phyloP scores from a whole-genome alignment of 192 early-diverging fungal genomes.

The Dispira parvispora region DNA sequence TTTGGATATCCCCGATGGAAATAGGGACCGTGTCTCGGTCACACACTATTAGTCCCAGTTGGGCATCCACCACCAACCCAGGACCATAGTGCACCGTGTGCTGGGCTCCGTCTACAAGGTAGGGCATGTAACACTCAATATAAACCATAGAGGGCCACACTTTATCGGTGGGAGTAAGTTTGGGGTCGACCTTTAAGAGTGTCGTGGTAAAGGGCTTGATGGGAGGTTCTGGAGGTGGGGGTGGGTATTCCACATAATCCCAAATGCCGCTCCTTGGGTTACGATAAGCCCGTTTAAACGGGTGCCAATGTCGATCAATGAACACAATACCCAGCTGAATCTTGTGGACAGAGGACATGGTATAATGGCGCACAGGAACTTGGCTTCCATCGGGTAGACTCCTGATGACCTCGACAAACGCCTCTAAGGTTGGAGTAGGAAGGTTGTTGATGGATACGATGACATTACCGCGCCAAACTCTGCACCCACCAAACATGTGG shows the following conservation, averaged over 20 bases:
- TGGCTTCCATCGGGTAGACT: constrained; percentile 57
- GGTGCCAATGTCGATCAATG: constrained; percentile 76
- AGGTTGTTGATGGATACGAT: constrained; percentile 52
- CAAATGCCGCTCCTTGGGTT: constrained; percentile 66
- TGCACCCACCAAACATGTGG: constrained; percentile 49
- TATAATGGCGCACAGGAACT: constrained; percentile 51
- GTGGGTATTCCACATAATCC: constrained; percentile 54
- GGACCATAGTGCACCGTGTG: constrained; percentile 51
- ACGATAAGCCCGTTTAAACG: constrained; percentile 58
- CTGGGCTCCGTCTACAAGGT: constrained; percentile 60
- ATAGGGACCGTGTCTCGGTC: constrained; percentile 69
- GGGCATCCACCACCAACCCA: constrained; percentile 60
- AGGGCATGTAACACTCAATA: constrained; percentile 70
- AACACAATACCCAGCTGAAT: constrained; percentile 69
- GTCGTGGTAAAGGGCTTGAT: constrained; percentile 50
- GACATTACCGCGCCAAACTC: constrained; percentile 55
- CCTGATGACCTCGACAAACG: constrained; percentile 60
- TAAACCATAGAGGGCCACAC: constrained; percentile 73
- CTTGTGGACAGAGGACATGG: constrained; percentile 63
- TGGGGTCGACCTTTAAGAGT: constrained; percentile 48
- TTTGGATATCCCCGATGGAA: constrained; percentile 55
- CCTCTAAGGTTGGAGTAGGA: constrained; percentile 53
- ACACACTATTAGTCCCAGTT: constrained; percentile 64
- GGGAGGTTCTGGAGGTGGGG: constrained; percentile 30
- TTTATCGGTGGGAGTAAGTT: constrained; percentile 46